Base-by-base conservation (phyloP, 805 yeast genomes). In the Saturnispora zaruensis region DNA sequence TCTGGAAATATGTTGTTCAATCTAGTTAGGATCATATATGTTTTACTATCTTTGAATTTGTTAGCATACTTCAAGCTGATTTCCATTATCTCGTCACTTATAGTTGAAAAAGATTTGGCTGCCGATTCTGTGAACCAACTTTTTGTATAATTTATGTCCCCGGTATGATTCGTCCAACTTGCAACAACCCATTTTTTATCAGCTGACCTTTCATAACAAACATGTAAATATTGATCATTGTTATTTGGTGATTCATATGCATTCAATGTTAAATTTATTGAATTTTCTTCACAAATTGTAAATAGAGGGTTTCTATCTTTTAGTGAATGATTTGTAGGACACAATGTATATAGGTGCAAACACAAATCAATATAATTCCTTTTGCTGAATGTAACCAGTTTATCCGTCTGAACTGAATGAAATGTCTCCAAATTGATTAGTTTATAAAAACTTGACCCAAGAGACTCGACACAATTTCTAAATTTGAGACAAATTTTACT, bases 121-220 rank as follows among this genome's bases (percentile, higher is more conserved):
- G 54, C 57, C 2, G 59, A 54, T 16, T 55, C 58, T 18, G 61
- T 70, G 56, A 72, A 74, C 90, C 91, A 85, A 0, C 88, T 75
- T 55, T 79, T 82, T 0, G 82, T 75, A 43, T 72, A 73, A 16
- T 81, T 76, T 11, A 78, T 72, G 3, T 72, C 70, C 0, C 96
- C 96, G 14, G 44, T 41, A 45, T 90, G 91, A 59, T 91, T 96
- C 0, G 93, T 74, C 95, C 97, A 88, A 0, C 95, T 83, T 0
- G 87, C 95, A 21, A 82, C 79, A 41, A 88, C 73, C 96, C 96
- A 91, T 49, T 78, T 79, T 53, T 80, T 81, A 63, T 90, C 96
- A 3, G 77, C 71, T 0, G 96, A 84, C 47, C 95, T 65, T 28
- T 88, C 87, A 59, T 90, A 91, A 1, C 96, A 88, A 9, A 93